Percentiles rank a stretch among this genome's conserved stretches.
Conservation (phyloP, 768 basidiomycete genomes). For the Gelatoporia subvermispora region DNA sequence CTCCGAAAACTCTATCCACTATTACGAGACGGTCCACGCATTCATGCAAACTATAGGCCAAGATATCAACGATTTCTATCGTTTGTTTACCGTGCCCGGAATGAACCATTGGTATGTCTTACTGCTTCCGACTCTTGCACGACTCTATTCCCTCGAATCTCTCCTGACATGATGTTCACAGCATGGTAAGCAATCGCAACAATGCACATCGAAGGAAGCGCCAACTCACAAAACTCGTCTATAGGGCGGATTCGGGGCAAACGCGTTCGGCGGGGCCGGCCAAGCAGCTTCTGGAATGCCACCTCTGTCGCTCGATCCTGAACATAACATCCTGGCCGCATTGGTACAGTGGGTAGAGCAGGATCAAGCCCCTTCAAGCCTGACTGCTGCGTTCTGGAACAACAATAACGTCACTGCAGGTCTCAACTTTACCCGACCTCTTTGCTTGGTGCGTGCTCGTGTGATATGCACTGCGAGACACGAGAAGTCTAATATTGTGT, state of each 20-base stretch:
- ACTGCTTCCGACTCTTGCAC: background rate
- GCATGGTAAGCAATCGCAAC: background rate
- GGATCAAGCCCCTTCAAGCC: constrained; percentile 20
- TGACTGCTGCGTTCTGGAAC: constrained; percentile 18
- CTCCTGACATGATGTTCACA: constrained; percentile 1
- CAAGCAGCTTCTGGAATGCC: constrained; percentile 16
- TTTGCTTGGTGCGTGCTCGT: constrained; percentile 16
- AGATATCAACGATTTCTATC: constrained; percentile 27
- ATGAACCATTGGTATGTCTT: constrained; percentile 29
- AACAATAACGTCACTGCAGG: constrained; percentile 16
- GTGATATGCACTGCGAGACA: background rate
- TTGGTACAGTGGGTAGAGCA: constrained; percentile 31
- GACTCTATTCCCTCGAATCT: background rate
- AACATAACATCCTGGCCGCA: constrained; percentile 21
- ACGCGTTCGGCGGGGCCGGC: constrained; percentile 22
- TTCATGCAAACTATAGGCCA: constrained; percentile 15
- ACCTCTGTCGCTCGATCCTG: background rate
- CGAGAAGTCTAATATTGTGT: background rate
- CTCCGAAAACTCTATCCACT: constrained; percentile 22
- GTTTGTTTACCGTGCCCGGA: constrained; percentile 28
- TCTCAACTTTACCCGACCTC: constrained; percentile 15
- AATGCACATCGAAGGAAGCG: no score
- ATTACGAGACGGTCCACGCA: constrained; percentile 20
- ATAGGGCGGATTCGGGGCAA: constrained; percentile 22
- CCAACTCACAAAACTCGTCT: background rate